These are phyloP conservation scores for Coccinonectria pachysandricola DNA, from an alignment of 2,329 filamentous ascomycete species.

Conservation along the genomic window DNA sequence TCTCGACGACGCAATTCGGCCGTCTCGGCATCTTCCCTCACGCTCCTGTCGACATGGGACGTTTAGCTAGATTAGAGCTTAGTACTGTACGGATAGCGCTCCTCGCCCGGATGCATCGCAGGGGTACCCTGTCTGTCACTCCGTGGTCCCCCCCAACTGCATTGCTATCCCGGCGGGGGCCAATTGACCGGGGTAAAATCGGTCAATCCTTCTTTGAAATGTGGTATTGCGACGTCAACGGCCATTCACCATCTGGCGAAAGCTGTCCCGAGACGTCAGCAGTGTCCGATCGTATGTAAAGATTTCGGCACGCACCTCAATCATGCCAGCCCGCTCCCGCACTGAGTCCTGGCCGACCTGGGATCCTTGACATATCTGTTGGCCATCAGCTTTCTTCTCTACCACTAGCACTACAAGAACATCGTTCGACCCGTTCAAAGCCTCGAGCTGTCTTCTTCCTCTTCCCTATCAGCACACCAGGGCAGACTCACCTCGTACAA, in stretches of 20 bases:
- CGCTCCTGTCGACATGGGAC: too few relatives aligned
- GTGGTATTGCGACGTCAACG: conserved; percentile 20
- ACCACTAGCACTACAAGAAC: conserved; percentile 17
- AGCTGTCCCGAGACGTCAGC: conserved; percentile 19
- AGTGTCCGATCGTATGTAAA: conserved; percentile 14
- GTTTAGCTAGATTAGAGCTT: conserved; percentile 1
- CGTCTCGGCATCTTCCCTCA: conserved; percentile 3
- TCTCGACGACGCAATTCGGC: too few relatives aligned
- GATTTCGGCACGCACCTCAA: conserved; percentile 16
- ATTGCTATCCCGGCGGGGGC: conserved; percentile 12
- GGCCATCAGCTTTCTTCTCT: conserved; percentile 13
- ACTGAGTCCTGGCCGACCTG: conserved; percentile 14
- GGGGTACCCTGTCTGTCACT: conserved; percentile 20
- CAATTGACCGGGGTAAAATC: conserved; percentile 11
- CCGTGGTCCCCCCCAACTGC: conserved; percentile 15
- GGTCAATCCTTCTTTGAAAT: conserved; percentile 19
- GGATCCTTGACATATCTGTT: conserved; percentile 20
- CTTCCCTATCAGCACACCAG: too few relatives aligned
- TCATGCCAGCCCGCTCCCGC: conserved; percentile 20
- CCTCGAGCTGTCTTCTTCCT: conserved; percentile 13
- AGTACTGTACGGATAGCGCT: conserved; percentile 5
- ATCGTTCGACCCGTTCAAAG: conserved; percentile 21
- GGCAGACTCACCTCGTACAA: too few relatives aligned
- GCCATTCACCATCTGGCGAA: conserved; percentile 19
- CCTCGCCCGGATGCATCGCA: conserved; percentile 14